Percentiles rank a stretch among this genome's conserved stretches.
phyloP scores from a whole-genome alignment of 306 rosid genomes.

The Ammopiptanthus mongolicus region DNA sequence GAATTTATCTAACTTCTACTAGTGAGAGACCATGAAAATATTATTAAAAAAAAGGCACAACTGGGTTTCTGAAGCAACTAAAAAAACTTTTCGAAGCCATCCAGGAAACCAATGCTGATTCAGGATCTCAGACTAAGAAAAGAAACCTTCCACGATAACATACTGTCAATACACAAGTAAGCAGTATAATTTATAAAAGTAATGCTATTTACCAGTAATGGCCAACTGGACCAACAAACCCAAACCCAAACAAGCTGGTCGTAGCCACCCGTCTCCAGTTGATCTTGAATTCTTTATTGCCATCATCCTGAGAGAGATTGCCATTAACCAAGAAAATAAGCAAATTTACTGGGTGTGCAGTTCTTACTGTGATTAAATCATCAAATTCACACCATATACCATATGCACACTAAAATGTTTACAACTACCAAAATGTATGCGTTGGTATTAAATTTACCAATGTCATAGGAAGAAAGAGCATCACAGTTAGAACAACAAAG shows the following conservation, averaged over 20 bases:
- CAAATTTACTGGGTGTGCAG: background rate
- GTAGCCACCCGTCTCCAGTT: slow-evolving; percentile 60
- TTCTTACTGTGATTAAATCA: background rate
- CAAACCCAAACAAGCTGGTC: slow-evolving; percentile 52
- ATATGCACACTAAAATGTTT: background rate
- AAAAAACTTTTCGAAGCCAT: background rate
- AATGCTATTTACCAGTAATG: slow-evolving; percentile 51
- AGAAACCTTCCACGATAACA: background rate
- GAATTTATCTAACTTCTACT: background rate
- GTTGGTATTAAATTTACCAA: background rate
- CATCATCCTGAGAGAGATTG: slow-evolving; percentile 38
- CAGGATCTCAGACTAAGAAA: background rate
- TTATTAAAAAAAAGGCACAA: background rate
- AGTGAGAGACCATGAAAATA: background rate
- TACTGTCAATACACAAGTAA: slow-evolving; percentile 11
- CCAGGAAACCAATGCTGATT: background rate
- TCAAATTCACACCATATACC: background rate
- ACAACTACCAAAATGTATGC: background rate
- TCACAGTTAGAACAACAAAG: background rate
- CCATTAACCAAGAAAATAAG: slow-evolving; percentile 12
- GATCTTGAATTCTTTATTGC: slow-evolving; percentile 35
- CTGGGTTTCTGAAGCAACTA: background rate
- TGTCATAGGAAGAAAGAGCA: background rate
- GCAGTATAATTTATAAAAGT: background rate
- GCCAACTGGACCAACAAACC: slow-evolving; percentile 62